These are phyloP conservation scores for Silene vulgaris DNA, from an alignment of 179 eudicot species.

Conservation along the genomic window DNA sequence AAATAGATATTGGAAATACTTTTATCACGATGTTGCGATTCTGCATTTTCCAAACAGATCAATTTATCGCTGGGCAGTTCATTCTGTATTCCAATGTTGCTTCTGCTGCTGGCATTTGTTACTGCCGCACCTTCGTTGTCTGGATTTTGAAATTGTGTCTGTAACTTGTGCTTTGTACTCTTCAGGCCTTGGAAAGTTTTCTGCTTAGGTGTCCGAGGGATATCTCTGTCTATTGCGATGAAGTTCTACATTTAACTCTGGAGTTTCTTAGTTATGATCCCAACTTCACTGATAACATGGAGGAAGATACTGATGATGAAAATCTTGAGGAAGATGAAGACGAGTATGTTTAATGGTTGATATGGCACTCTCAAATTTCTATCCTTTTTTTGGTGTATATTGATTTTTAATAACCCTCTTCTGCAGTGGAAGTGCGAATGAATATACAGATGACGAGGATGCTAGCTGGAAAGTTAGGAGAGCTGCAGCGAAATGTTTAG, in stretches of 20 bases:
- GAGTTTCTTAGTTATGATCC: constrained; percentile 97
- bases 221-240: constrained; percentile 62
- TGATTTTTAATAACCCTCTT: constrained; percentile 7
- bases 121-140: background rate
- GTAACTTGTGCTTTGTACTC: constrained; percentile 5
- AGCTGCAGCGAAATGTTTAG: constrained; percentile 96
- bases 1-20: background rate
- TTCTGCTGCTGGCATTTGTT: background rate
- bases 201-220: constrained; percentile 92
- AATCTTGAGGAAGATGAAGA: constrained; percentile 78
- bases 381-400: background rate
- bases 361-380: background rate
- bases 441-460: constrained; percentile 97
- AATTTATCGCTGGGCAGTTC: background rate
- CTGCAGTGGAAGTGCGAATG: constrained; percentile 89
- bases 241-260: constrained; percentile 72
- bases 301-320: constrained; percentile 85
- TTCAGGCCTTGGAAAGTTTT: constrained; percentile 95
- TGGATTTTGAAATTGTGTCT: background rate
- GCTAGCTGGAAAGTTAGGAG: constrained; percentile 98
- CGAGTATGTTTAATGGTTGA: constrained; percentile 56
- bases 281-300: constrained; percentile 96
- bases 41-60: background rate
- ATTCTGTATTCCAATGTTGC: background rate
- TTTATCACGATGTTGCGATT: background rate